Percentiles rank a stretch among this genome's conserved stretches.
phyloP scores from a whole-genome alignment of 2,329 filamentous ascomycete genomes.

The Talaromyces amestolkiae region DNA sequence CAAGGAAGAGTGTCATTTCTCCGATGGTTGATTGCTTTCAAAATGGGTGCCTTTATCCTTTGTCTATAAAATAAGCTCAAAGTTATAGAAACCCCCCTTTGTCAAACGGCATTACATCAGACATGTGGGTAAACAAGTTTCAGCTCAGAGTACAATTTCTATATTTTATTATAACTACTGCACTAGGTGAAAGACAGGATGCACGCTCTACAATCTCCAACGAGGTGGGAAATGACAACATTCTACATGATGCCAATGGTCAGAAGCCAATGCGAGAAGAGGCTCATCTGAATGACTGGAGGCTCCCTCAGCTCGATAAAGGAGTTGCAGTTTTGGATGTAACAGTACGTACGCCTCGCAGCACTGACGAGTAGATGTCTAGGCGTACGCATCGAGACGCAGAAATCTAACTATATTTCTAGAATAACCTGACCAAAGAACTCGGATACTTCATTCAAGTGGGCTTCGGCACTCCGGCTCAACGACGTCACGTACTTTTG shows the following conservation, averaged over 20 bases:
- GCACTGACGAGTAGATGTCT: background rate
- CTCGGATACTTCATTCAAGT: slow-evolving; percentile 4
- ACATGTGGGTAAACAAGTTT: background rate
- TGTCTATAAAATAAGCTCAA: background rate
- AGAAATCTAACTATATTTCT: background rate
- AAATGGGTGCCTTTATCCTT: background rate
- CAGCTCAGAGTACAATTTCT: background rate
- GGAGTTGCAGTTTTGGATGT: slow-evolving; percentile 9
- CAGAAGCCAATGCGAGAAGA: slow-evolving; percentile 3
- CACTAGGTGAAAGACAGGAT: background rate
- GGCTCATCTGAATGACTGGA: background rate
- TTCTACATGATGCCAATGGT: background rate
- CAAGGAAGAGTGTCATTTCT: background rate
- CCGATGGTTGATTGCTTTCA: background rate
- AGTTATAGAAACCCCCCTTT: background rate
- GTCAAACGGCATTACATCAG: background rate
- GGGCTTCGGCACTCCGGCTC: slow-evolving; percentile 7
- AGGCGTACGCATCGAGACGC: background rate
- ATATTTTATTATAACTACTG: background rate
- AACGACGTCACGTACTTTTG: background rate
- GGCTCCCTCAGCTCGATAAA: background rate
- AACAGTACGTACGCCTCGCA: background rate
- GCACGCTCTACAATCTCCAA: too few relatives aligned
- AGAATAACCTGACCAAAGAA: slow-evolving; percentile 7
- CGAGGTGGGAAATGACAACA: too few relatives aligned